Evolutionary conservation across 305 asterid genomes (phyloP).

Genomic region (Rubia peregrina): DNA sequence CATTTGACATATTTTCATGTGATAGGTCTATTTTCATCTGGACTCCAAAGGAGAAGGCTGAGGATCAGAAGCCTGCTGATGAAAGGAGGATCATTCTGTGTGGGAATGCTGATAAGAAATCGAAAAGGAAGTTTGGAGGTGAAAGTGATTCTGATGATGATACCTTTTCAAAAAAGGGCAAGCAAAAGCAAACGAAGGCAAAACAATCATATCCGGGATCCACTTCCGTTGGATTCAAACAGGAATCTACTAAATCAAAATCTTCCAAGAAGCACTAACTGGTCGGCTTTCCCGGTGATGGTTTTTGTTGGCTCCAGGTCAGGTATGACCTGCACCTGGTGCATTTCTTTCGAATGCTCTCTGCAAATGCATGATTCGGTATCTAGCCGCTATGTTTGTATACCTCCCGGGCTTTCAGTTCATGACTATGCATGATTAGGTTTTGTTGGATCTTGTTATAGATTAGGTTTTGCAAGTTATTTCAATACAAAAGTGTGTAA

Average conservation of each 20-base stretch:
- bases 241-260: slow-evolving; percentile 17
- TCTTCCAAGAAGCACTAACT: slow-evolving; percentile 17
- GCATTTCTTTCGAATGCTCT: neutral
- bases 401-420: neutral
- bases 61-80: slow-evolving; percentile 31
- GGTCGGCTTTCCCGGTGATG: neutral
- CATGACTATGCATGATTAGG: neutral
- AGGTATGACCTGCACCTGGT: neutral
- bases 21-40: slow-evolving; percentile 88
- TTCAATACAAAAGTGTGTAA: neutral
- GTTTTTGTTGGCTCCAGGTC: neutral
- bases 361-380: neutral
- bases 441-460: neutral
- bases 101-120: slow-evolving; percentile 43
- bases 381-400: neutral
- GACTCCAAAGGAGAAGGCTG: slow-evolving; percentile 54
- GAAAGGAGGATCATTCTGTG: slow-evolving; percentile 51
- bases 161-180: slow-evolving; percentile 25
- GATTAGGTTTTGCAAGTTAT: neutral
- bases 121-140: slow-evolving; percentile 40
- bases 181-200: slow-evolving; percentile 37
- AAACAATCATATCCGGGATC: slow-evolving; percentile 40
- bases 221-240: slow-evolving; percentile 29
- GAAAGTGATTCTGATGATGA: slow-evolving; percentile 52
- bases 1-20: slow-evolving; percentile 3